Evolutionary conservation across 2,329 filamentous ascomycete genomes (phyloP), one percentile per base, ranked within the genome.

Genomic region (Nothophoma quercina): DNA sequence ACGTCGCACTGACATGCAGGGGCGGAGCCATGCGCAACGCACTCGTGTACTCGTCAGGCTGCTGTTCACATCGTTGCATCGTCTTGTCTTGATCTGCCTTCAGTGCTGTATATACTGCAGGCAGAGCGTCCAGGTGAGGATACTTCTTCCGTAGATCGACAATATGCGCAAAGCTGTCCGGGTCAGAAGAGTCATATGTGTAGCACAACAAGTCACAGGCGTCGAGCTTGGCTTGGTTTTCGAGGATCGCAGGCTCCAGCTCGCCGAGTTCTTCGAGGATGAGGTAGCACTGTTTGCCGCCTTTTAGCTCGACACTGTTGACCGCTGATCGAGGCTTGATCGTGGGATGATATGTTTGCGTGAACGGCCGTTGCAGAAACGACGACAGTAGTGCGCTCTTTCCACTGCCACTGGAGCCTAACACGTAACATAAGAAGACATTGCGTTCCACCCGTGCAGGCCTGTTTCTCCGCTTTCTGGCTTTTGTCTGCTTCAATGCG

Each of bases 81-180:
- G 93, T 96, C 74, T 96, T 96, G 74, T 99, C 95, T 62, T 89
- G 86, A 74, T 99, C 95, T 2, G 95, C 95, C 75, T 99, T 99
- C 53, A 98, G 81, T 0, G 93, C 95, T 1, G 91, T 91, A 71
- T 96, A 99, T 7, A 99, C 88, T 7, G 91, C 88, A 0, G 95
- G 95, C 22, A 99, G 79, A n/a, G 91, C 87, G 70, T 96, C 90
- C 2, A 99, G 83, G 48, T 95, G 88, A 0, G 91, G 87, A 62
- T 93, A 89, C 65, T 88, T 89, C 48, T 85, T 83, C 34, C 93
- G 87, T 40, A 97, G 80, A 15, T 89, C 84, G 29, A 93, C 89
- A 45, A 99, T 91, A 69, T 98, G 93, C 1, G 89, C 87, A 74
- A 99, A 99, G 4, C 91, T 96, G 73, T 98, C 93, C 0, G 95